phyloP scores from a whole-genome alignment of 176 grass and related monocot species.

The Avena atlantica region DNA sequence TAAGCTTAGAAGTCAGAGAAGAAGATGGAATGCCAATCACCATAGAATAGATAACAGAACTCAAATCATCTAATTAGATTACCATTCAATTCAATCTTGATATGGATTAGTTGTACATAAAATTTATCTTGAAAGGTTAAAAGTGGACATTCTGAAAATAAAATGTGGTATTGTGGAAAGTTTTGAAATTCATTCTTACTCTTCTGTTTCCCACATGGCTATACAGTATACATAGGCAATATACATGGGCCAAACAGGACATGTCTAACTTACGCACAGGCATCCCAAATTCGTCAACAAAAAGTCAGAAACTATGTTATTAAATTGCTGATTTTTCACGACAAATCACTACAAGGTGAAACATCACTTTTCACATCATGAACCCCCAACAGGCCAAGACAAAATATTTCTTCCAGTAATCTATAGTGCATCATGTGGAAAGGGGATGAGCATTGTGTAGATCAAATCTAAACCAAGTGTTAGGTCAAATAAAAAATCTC shows the following conservation, averaged over 20 bases:
- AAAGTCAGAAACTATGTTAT: neutral
- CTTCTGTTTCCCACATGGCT: neutral
- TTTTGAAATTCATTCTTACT: neutral
- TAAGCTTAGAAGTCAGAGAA: neutral
- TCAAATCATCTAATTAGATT: conserved; percentile 2
- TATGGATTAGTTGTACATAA: neutral
- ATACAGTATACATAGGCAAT: neutral
- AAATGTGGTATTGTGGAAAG: neutral
- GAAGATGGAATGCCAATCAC: neutral
- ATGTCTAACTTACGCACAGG: neutral
- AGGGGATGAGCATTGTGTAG: neutral
- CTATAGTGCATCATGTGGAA: conserved; percentile 15
- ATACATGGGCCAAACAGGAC: neutral
- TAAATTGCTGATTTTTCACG: neutral
- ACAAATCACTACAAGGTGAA: neutral
- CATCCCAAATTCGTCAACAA: neutral
- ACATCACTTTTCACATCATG: neutral
- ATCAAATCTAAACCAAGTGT: conserved; percentile 28
- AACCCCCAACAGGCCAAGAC: neutral
- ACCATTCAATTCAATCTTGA: neutral
- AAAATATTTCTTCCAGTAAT: neutral
- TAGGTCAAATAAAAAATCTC: neutral
- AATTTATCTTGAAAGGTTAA: conserved; percentile 12
- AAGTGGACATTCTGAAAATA: neutral
- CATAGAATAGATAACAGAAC: neutral